Evolutionary conservation across 441 rosid species (phyloP).

Genomic region (Erodium texanum): DNA sequence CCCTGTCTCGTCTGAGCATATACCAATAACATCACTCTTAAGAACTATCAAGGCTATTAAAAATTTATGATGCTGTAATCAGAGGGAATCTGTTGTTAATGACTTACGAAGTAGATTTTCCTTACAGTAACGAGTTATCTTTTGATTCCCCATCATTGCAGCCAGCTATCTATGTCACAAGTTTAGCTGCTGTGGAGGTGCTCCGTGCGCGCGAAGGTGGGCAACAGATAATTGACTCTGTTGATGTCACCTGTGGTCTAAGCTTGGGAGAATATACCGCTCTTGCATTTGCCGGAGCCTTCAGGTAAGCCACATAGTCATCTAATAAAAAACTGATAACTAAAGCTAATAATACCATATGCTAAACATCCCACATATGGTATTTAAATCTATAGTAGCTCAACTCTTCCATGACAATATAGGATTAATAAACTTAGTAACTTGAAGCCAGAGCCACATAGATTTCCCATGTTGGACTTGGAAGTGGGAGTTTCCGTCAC

Average conservation of each 20-base stretch:
- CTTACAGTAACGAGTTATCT: neutral
- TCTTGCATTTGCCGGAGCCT: slow-evolving; percentile 89
- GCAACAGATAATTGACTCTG: slow-evolving; percentile 74
- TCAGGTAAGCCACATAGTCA: slow-evolving; percentile 45
- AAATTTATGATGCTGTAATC: neutral
- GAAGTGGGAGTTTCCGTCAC: no score
- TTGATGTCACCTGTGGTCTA: slow-evolving; percentile 91
- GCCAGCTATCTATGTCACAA: slow-evolving; percentile 99
- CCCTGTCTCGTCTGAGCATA: neutral
- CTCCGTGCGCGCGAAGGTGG: slow-evolving; percentile 85
- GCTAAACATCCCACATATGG: no score
- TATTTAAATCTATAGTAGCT: neutral
- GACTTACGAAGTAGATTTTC: neutral
- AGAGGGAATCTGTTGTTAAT: neutral
- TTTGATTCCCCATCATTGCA: slow-evolving; percentile 27
- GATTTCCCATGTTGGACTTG: neutral
- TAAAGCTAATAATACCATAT: no score
- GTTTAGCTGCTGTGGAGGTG: slow-evolving; percentile 93
- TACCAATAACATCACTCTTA: neutral
- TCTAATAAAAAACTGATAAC: neutral
- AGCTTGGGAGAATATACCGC: slow-evolving; percentile 99
- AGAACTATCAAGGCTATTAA: neutral
- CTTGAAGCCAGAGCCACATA: neutral
- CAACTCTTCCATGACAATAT: neutral
- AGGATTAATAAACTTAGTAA: neutral